These are phyloP conservation scores for Fusarium longipes DNA, from an alignment of 2,329 filamentous ascomycete genomes.

Conservation along the genomic window DNA sequence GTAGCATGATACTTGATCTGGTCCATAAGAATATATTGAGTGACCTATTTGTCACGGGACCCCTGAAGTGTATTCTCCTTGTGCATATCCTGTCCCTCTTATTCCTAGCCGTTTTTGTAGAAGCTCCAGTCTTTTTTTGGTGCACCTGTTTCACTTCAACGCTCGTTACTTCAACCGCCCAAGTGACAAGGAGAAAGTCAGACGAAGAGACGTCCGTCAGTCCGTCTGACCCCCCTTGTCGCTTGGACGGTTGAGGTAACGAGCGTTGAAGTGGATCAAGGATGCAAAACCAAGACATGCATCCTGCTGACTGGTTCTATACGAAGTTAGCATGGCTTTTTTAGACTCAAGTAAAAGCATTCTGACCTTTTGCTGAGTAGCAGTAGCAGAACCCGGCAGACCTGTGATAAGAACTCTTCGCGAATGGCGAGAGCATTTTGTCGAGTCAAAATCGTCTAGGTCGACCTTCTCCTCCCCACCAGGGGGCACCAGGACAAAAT, in stretches of 20 bases:
- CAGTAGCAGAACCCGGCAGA: constrained; percentile 22
- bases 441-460: too few relatives aligned
- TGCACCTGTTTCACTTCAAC: neutral
- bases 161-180: too few relatives aligned
- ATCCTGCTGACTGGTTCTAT: neutral
- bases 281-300: neutral
- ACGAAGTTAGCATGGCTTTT: neutral
- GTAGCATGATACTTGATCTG: rapidly evolving
- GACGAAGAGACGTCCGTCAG: neutral
- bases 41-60: too few relatives aligned
- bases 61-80: too few relatives aligned
- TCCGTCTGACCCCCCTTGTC: neutral
- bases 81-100: too few relatives aligned
- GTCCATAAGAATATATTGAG: neutral
- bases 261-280: neutral
- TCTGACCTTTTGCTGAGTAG: neutral
- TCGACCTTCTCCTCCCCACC: too few relatives aligned
- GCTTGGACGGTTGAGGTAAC: neutral
- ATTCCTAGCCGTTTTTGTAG: neutral
- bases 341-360: neutral
- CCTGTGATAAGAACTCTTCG: constrained; percentile 43
- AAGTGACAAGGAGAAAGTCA: neutral
- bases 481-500: too few relatives aligned
- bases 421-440: neutral
- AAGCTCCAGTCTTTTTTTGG: neutral